These are phyloP conservation scores for Ascocoryne sarcoides DNA, from an alignment of 2,329 filamentous ascomycete species.

Conservation along the genomic window DNA sequence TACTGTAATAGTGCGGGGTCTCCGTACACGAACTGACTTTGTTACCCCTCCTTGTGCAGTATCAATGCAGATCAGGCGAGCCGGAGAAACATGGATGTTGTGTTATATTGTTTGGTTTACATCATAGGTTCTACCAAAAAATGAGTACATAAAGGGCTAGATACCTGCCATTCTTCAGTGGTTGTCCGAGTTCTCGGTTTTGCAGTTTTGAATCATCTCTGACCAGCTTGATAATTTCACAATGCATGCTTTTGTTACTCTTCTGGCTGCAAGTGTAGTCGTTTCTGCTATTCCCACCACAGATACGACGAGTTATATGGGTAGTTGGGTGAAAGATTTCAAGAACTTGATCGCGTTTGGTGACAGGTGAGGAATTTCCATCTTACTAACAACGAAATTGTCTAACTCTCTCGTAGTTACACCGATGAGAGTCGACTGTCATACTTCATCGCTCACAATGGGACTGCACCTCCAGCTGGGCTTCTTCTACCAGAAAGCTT, in stretches of 20 bases:
- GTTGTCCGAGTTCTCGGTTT: not conserved
- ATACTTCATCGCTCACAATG: slow-evolving; percentile 53
- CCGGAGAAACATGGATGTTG: not conserved
- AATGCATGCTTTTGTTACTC: not conserved
- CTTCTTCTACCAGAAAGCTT: slow-evolving; percentile 37
- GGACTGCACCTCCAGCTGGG: slow-evolving; percentile 54
- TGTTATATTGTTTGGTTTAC: not conserved
- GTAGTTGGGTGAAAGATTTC: slow-evolving; percentile 37
- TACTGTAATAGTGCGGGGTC: not conserved
- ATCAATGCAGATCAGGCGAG: not conserved
- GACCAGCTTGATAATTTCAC: not conserved
- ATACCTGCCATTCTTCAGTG: not conserved
- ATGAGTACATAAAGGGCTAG: not conserved
- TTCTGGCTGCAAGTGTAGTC: slow-evolving; percentile 9
- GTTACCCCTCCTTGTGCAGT: not conserved
- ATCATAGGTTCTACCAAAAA: not conserved
- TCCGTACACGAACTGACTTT: not conserved
- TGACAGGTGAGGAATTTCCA: slow-evolving; percentile 42
- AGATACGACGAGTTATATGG: not conserved
- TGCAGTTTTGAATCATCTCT: not conserved
- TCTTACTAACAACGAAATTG: not conserved
- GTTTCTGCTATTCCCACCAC: slow-evolving; percentile 3
- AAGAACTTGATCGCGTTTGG: slow-evolving; percentile 61
- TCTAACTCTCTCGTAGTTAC: slow-evolving; percentile 37
- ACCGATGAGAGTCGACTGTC: slow-evolving; percentile 60